phyloP scores from a whole-genome alignment of 306 rosid species.

The Prosopis cineraria region DNA sequence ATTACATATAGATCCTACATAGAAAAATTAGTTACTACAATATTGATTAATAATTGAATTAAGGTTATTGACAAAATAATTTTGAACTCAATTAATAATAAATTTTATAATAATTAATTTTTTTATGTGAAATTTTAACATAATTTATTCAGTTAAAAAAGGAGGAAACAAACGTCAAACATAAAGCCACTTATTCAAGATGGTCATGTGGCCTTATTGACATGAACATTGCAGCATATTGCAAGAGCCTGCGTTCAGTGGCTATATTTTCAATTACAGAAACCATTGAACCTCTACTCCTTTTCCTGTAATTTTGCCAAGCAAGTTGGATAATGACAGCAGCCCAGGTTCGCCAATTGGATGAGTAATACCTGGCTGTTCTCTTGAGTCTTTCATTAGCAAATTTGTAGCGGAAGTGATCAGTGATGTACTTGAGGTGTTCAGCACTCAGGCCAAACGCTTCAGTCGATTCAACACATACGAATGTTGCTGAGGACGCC shows the following conservation, averaged over 20 bases:
- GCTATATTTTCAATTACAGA: slow-evolving; percentile 54
- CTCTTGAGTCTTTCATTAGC: slow-evolving; percentile 87
- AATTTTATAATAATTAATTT: no score
- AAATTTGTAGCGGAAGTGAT: slow-evolving; percentile 90
- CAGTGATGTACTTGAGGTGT: slow-evolving; percentile 79
- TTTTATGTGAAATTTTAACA: no score
- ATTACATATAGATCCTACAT: no score
- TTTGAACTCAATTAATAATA: no score
- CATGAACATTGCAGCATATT: slow-evolving; percentile 97
- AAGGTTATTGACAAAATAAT: no score
- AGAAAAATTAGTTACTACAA: no score
- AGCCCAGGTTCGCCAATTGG: slow-evolving; percentile 99
- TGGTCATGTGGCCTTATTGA: slow-evolving; percentile 96
- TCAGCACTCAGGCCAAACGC: slow-evolving; percentile 76
- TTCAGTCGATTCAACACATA: slow-evolving; percentile 76
- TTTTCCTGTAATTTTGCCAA: slow-evolving; percentile 77
- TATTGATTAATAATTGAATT: no score
- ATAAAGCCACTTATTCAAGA: slow-evolving; percentile 55
- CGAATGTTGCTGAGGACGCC: slow-evolving; percentile 84
- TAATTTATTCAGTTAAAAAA: background rate
- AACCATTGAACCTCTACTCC: slow-evolving; percentile 83
- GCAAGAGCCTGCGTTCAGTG: slow-evolving; percentile 68
- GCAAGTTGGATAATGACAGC: slow-evolving; percentile 86
- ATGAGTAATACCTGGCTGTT: slow-evolving; percentile 93
- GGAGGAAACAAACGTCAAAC: background rate